Conservation (phyloP, 306 rosid genomes). For the Morella rubra region DNA sequence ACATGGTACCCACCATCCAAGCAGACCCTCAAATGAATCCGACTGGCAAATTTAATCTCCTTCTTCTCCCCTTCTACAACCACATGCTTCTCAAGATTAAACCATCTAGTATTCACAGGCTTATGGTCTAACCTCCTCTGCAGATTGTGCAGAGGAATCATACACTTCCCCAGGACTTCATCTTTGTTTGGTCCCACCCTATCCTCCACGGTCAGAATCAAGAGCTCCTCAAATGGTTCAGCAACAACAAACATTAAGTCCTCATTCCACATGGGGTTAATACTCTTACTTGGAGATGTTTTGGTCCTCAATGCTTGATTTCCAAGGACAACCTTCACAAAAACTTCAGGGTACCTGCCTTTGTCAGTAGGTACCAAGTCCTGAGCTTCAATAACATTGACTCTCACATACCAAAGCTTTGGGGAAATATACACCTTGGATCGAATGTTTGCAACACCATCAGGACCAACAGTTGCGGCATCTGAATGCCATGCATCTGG, state of each 20-base stretch:
- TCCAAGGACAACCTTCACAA: conserved; percentile 60
- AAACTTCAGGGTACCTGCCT: conserved; percentile 74
- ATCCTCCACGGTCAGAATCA: conserved; percentile 77
- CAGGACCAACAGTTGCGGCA: conserved; percentile 75
- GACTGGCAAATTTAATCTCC: conserved; percentile 74
- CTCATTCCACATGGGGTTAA: conserved; percentile 90
- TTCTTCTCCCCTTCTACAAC: conserved; percentile 69
- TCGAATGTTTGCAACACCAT: conserved; percentile 61
- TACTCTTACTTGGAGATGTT: conserved; percentile 54
- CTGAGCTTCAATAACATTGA: conserved; percentile 88
- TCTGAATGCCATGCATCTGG: conserved; percentile 95
- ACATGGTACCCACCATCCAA: conserved; percentile 97
- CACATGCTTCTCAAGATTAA: conserved; percentile 74
- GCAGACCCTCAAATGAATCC: conserved; percentile 76
- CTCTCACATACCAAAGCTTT: conserved; percentile 91
- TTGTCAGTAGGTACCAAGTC: conserved; percentile 69
- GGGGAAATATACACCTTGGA: conserved; percentile 86
- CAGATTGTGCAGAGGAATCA: conserved; percentile 67
- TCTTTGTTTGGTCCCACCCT: conserved; percentile 66
- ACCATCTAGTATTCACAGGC: conserved; percentile 82
- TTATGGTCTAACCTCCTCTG: conserved; percentile 85
- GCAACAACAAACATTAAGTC: conserved; percentile 77
- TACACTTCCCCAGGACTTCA: conserved; percentile 73
- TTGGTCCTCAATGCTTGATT: conserved; percentile 63
- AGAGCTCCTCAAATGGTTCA: conserved; percentile 83